These are phyloP conservation scores for Toxicodendron radicans DNA, from an alignment of 345 rosid species.

Conservation along the genomic window DNA sequence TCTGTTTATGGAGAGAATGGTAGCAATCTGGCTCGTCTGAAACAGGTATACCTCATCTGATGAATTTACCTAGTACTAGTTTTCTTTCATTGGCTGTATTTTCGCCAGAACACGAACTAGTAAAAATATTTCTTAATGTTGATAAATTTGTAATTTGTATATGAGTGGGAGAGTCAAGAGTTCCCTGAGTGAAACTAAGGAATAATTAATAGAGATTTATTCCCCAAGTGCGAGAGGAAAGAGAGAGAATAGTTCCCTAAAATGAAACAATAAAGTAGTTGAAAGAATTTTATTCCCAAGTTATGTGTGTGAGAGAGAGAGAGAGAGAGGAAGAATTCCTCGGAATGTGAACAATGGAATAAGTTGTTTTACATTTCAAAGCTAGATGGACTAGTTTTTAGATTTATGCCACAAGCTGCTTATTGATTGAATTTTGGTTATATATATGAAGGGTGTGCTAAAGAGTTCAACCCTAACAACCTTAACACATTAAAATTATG, in stretches of 20 bases:
- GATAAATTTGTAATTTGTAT: neutral
- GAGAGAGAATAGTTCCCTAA: too few species aligned
- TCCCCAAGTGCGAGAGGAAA: neutral
- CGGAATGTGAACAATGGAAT: too few species aligned
- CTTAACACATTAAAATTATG: too few species aligned
- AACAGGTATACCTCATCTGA: constrained; percentile 48
- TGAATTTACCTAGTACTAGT: neutral
- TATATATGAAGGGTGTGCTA: too few species aligned
- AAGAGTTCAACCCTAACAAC: too few species aligned
- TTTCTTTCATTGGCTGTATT: constrained; percentile 12
- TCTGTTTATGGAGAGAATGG: constrained; percentile 88
- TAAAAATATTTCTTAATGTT: neutral
- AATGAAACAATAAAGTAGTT: neutral
- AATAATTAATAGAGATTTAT: neutral
- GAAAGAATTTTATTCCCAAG: neutral
- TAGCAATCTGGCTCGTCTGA: constrained; percentile 69
- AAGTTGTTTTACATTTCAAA: too few species aligned
- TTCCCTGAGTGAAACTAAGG: neutral
- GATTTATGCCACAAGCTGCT: neutral
- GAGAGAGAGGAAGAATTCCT: too few species aligned
- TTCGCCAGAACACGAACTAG: neutral
- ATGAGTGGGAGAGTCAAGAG: neutral
- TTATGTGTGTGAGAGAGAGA: too few species aligned
- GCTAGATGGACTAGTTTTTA: neutral
- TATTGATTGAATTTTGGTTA: too few species aligned